Conservation (phyloP, 768 basidiomycete species). For the Cystofilobasidium bisporidii region DNA sequence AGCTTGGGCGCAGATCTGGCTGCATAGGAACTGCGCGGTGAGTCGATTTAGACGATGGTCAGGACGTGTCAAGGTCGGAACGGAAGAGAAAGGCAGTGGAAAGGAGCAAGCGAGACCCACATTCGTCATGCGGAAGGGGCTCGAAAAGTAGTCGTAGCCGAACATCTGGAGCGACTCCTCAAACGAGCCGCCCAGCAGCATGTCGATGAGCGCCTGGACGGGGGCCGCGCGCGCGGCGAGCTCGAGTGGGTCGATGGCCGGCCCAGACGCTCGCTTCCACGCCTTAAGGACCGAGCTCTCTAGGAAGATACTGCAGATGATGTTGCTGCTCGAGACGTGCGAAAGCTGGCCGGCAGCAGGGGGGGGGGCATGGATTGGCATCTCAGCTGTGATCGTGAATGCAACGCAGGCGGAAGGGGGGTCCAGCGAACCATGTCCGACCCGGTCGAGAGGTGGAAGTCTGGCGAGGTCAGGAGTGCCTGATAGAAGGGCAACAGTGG, state of each 20-base stretch:
- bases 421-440: not conserved
- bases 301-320: not conserved
- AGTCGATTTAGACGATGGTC: no score
- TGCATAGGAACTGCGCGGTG: not conserved
- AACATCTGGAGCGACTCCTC: not conserved
- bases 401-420: not conserved
- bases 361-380: no score
- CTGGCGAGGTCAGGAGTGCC: not conserved
- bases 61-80: no score
- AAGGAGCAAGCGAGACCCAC: not conserved
- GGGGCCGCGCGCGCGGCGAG: not conserved
- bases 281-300: not conserved
- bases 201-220: not conserved
- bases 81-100: no score
- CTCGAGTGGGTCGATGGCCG: not conserved
- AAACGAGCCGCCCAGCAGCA: not conserved
- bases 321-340: conserved; percentile 3
- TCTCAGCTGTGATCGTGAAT: no score
- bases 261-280: not conserved
- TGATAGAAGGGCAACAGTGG: not conserved
- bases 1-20: not conserved
- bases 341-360: not conserved
- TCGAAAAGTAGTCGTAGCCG: not conserved
- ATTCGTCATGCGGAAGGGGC: not conserved
- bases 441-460: conserved; percentile 5